Percentiles rank a stretch among this genome's conserved stretches.
These are phyloP conservation scores for Multifurca ochricompacta DNA, from an alignment of 768 basidiomycete species.

Conservation along the genomic window DNA sequence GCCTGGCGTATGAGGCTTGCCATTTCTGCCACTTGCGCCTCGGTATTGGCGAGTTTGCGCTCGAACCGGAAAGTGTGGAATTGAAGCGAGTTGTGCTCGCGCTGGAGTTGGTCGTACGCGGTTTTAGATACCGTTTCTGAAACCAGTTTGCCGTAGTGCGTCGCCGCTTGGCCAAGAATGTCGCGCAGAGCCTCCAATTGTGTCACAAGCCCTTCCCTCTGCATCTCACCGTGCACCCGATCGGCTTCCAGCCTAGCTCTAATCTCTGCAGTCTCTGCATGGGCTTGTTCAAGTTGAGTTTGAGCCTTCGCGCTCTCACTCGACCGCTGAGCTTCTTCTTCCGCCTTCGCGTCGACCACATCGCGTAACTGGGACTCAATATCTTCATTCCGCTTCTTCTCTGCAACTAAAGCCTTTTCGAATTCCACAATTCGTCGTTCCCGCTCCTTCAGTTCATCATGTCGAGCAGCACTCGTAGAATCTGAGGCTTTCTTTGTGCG, in stretches of 20 bases:
- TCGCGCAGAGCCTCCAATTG: constrained; percentile 45
- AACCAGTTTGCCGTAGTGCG: constrained; percentile 36
- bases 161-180: constrained; percentile 40
- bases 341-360: constrained; percentile 31
- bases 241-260: constrained; percentile 28
- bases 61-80: constrained; percentile 46
- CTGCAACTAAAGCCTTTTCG: constrained; percentile 41
- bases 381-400: constrained; percentile 44
- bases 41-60: constrained; percentile 60
- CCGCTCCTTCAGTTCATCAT: constrained; percentile 47
- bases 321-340: constrained; percentile 35
- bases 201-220: constrained; percentile 39
- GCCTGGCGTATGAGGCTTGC: constrained; percentile 52
- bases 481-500: constrained; percentile 47
- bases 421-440: constrained; percentile 50
- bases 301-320: constrained; percentile 29
- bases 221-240: constrained; percentile 29
- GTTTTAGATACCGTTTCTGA: constrained; percentile 24
- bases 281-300: constrained; percentile 32
- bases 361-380: constrained; percentile 41
- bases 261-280: constrained; percentile 32
- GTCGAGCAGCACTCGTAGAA: constrained; percentile 40
- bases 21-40: constrained; percentile 58
- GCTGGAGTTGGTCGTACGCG: constrained; percentile 21
- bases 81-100: constrained; percentile 34